Evolutionary conservation across 108 stramenopile species (phyloP), one percentile per base, ranked within the genome.

Genomic region (Conticribra guillardii): DNA sequence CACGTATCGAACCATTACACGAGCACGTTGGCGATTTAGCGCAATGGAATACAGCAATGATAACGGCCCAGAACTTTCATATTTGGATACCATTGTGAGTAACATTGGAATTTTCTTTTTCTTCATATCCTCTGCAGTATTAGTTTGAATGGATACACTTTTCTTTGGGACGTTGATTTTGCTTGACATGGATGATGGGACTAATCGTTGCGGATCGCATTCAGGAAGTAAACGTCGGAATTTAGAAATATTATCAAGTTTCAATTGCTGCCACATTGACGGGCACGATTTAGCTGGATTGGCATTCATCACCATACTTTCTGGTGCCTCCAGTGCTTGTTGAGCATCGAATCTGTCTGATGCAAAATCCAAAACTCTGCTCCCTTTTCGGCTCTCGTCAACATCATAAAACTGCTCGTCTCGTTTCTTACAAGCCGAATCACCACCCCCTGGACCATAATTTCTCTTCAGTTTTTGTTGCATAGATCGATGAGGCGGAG

Each of bases 1-100:
- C 21, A 88, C 85, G 41, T 93, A 90, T 41, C 93, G 80, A 19
- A 91, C 61, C 32, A 91, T 74, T 19, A 94, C 76, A 24, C 86
- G 79, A 1, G 84, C 73, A 15, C 86, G 74, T 60, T 86, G 81
- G 32, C 71, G 68, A 54, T 84, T 71, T 26, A 28, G 58, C 32
- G 87, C 68, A 56, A 73, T 71, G 11, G 66, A 62, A 64, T 86
- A 80, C 4, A 94, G 67, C 23, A 90, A 45, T 0, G 87, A 74
- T 26, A 88, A 72, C 9, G 93, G 90, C 11, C 92, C 92, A 0
- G 76, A 71, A 54, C 33, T 41, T 33, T 83, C 73, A 47, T 80
- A 70, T 19, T 51, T 50, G 27, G 70, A 57, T 51, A 85, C 78
- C 30, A 89, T 67, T 22, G 83, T 30, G 27, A 68, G 30, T 63